Evolutionary conservation across 2,329 filamentous ascomycete genomes (phyloP).

Genomic region (Coniochaeta sp.): DNA sequence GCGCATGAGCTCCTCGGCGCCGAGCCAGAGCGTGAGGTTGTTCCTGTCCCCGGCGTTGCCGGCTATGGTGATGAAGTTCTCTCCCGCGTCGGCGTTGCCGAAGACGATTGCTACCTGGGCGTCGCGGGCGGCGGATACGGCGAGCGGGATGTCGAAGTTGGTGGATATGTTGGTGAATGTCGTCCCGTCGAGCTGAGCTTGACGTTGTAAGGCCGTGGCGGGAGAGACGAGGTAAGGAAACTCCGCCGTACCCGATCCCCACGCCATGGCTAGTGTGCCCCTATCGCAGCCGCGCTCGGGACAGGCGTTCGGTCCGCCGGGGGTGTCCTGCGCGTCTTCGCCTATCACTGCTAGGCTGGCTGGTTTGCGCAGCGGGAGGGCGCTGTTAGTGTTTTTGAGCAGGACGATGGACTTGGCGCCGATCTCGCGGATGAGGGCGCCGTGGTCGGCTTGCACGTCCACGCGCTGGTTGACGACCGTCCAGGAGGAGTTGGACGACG

Average conservation of each 20-base stretch:
- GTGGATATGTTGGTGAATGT: slow-evolving; percentile 42
- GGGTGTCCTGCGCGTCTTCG: slow-evolving; percentile 56
- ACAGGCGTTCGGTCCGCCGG: slow-evolving; percentile 70
- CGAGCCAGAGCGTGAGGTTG: slow-evolving; percentile 65
- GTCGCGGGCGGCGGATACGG: slow-evolving; percentile 40
- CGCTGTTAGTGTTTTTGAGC: slow-evolving; percentile 56
- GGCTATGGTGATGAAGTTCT: slow-evolving; percentile 59
- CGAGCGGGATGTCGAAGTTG: slow-evolving; percentile 41
- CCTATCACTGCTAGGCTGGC: slow-evolving; percentile 62
- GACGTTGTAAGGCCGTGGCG: slow-evolving; percentile 41
- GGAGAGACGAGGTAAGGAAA: slow-evolving; percentile 78
- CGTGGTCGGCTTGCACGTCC: slow-evolving; percentile 47
- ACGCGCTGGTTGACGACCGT: slow-evolving; percentile 58
- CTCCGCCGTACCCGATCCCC: slow-evolving; percentile 80
- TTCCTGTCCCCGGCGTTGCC: slow-evolving; percentile 70
- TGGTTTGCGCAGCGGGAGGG: slow-evolving; percentile 38
- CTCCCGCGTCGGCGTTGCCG: slow-evolving; percentile 72
- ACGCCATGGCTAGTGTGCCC: slow-evolving; percentile 75
- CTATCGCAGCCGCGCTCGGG: slow-evolving; percentile 72
- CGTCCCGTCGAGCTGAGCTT: slow-evolving; percentile 52
- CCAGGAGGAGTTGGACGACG: slow-evolving; percentile 42
- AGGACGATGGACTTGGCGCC: slow-evolving; percentile 51
- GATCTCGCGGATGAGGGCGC: slow-evolving; percentile 40
- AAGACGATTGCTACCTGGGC: slow-evolving; percentile 79
- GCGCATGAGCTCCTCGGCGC: slow-evolving; percentile 66